These are phyloP conservation scores for Nemania sp. DNA, from an alignment of 2,329 filamentous ascomycete species.

Conservation along the genomic window DNA sequence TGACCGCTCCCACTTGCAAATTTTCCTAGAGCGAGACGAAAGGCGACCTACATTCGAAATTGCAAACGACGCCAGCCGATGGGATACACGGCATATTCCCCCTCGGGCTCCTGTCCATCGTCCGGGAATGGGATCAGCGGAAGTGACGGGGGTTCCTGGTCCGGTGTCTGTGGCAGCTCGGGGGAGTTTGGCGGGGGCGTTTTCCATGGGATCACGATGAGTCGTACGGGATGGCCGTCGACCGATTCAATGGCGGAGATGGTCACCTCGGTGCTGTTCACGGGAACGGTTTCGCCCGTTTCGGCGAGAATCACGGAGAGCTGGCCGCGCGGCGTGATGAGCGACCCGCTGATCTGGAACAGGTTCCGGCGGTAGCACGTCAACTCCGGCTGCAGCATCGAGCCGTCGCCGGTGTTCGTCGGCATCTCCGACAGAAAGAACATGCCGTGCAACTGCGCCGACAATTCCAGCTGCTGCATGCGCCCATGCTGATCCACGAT, in stretches of 20 bases:
- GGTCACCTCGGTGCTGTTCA: conserved; percentile 80
- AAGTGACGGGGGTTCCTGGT: conserved; percentile 85
- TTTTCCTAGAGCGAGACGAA: background rate
- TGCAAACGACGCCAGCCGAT: conserved; percentile 94
- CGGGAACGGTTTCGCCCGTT: conserved; percentile 80
- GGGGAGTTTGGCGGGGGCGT: conserved; percentile 81
- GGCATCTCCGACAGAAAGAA: conserved; percentile 85
- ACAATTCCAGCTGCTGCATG: conserved; percentile 64
- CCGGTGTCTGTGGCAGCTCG: conserved; percentile 65
- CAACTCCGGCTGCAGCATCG: conserved; percentile 73
- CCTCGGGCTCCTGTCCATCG: conserved; percentile 64
- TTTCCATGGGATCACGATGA: conserved; percentile 98
- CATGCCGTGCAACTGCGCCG: conserved; percentile 83
- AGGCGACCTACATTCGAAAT: conserved; percentile 71
- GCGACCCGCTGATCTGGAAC: conserved; percentile 91
- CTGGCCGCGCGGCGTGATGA: conserved; percentile 78
- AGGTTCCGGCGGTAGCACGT: conserved; percentile 96
- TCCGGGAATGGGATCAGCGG: conserved; percentile 71
- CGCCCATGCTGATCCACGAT: conserved; percentile 63
- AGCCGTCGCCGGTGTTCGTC: conserved; percentile 62
- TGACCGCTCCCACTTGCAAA: background rate
- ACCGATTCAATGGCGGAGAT: conserved; percentile 95
- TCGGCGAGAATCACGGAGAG: conserved; percentile 78
- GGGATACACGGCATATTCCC: conserved; percentile 86
- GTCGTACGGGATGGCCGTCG: conserved; percentile 86